Conservation (phyloP, 805 yeast species). For the Maudiozyma saulgeensis region DNA sequence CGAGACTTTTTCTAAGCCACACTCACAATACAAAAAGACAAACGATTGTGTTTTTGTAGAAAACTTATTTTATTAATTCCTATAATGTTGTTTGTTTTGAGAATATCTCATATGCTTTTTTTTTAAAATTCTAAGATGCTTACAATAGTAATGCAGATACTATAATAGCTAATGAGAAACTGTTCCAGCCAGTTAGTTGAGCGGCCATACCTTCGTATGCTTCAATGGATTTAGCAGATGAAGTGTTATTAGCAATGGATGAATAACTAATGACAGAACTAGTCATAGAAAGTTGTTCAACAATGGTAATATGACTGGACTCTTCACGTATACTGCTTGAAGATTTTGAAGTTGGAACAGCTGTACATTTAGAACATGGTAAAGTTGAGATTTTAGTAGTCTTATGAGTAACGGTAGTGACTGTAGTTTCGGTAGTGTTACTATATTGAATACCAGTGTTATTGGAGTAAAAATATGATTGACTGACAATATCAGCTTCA, state of each 20-base stretch:
- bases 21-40: no score
- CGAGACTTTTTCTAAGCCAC: no score
- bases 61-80: no score
- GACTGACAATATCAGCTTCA: no score
- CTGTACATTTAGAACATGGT: not conserved
- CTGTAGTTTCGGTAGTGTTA: not conserved
- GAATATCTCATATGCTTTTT: no score
- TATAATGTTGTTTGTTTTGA: no score
- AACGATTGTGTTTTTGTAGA: no score
- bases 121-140: not conserved
- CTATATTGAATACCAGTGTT: not conserved
- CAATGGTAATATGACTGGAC: not conserved
- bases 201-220: conserved; percentile 1
- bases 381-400: not conserved
- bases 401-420: not conserved
- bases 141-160: not conserved
- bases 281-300: not conserved
- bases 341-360: not conserved
- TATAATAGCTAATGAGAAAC: not conserved
- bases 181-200: not conserved
- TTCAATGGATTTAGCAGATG: not conserved
- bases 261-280: not conserved
- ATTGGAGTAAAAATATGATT: not conserved
- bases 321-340: not conserved
- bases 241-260: not conserved